These are phyloP conservation scores for Boletus reticulatus DNA, from an alignment of 768 basidiomycete genomes.

Conservation along the genomic window DNA sequence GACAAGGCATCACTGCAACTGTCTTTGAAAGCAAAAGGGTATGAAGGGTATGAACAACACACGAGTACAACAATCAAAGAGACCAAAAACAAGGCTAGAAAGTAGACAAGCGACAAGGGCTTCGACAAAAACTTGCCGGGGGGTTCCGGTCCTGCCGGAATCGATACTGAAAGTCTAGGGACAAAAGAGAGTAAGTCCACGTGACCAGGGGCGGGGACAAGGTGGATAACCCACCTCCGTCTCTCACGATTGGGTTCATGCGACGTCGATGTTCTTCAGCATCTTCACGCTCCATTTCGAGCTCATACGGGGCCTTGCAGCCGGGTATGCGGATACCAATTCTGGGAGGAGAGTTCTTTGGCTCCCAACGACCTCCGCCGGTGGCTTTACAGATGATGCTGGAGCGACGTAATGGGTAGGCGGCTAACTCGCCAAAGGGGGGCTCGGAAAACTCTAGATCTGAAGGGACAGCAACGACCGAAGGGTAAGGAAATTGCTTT, in stretches of 20 bases:
- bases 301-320: constrained; percentile 63
- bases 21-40: not conserved
- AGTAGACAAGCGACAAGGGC: constrained; percentile 56
- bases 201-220: not conserved
- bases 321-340: constrained; percentile 58
- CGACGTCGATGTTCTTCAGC: constrained; percentile 45
- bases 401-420: constrained; percentile 69
- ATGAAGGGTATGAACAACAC: constrained; percentile 20
- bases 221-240: constrained; percentile 42
- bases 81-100: constrained; percentile 38
- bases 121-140: constrained; percentile 38
- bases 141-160: constrained; percentile 51
- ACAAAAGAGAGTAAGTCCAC: constrained; percentile 1
- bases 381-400: constrained; percentile 72
- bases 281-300: constrained; percentile 69
- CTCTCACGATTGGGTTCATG: constrained; percentile 62
- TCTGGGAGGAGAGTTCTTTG: constrained; percentile 47
- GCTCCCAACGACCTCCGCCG: constrained; percentile 80
- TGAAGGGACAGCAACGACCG: constrained; percentile 16
- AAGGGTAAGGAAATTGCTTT: constrained; percentile 26
- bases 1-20: not conserved
- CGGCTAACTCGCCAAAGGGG: constrained; percentile 67
- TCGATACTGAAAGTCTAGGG: constrained; percentile 62
- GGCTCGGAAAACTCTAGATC: constrained; percentile 37
- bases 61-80: constrained; percentile 21